These are phyloP conservation scores for Solanum rostratum DNA, from an alignment of 257 asterid genomes.

Conservation along the genomic window DNA sequence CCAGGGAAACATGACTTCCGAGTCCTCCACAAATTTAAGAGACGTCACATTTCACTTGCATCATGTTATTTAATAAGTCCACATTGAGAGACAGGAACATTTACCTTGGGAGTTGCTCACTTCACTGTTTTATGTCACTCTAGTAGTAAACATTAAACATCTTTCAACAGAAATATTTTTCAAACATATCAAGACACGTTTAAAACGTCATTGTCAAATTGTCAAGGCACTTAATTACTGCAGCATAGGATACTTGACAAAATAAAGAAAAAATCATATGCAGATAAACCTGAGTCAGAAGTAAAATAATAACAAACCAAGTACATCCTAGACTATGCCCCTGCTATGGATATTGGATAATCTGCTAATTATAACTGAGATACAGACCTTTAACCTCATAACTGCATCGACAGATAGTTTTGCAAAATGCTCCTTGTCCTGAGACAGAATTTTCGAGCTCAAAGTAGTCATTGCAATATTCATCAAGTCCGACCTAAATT, in stretches of 20 bases:
- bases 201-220: not conserved
- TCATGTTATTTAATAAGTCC: too few relatives aligned
- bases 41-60: too few relatives aligned
- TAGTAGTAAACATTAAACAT: too few relatives aligned
- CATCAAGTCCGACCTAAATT: slow-evolving; percentile 59
- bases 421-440: slow-evolving; percentile 82
- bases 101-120: too few relatives aligned
- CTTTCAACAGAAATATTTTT: too few relatives aligned
- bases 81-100: too few relatives aligned
- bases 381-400: slow-evolving; percentile 65
- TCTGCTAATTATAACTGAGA: not conserved
- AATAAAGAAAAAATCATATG: not conserved
- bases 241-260: not conserved
- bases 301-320: not conserved
- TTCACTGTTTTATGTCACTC: too few relatives aligned
- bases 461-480: slow-evolving; percentile 82
- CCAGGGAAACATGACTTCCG: too few relatives aligned
- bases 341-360: not conserved
- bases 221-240: not conserved
- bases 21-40: too few relatives aligned
- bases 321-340: not conserved
- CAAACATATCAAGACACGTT: not conserved
- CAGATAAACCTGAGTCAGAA: not conserved
- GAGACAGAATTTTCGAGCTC: slow-evolving; percentile 85
- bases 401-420: slow-evolving; percentile 79